Conservation (phyloP, 805 yeast species). For the Teunomyces atbi region DNA sequence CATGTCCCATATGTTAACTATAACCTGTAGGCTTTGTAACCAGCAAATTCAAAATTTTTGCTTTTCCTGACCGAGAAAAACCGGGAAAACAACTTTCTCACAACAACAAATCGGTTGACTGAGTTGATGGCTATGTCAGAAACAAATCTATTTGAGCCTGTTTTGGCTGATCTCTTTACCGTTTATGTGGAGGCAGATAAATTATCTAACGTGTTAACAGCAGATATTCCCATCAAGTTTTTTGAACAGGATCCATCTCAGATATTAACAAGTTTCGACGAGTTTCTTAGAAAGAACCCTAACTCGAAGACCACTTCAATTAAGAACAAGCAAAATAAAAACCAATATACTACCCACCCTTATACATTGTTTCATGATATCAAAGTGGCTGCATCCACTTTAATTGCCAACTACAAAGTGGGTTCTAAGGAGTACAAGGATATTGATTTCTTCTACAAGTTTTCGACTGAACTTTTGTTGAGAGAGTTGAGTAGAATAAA, state of each 20-base stretch:
- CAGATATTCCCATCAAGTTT: conserved; percentile 3
- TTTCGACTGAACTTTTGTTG: conserved; percentile 59
- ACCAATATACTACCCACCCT: conserved; percentile 42
- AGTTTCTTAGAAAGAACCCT: conserved; percentile 28
- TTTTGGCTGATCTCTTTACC: conserved; percentile 19
- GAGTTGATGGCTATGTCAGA: neutral
- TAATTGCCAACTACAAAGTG: conserved; percentile 45
- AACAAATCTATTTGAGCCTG: conserved; percentile 3
- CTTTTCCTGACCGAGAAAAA: neutral
- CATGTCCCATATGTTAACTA: too few relatives aligned
- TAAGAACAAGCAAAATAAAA: conserved; percentile 34
- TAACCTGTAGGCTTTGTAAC: neutral
- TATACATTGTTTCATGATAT: conserved; percentile 68
- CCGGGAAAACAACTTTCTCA: neutral
- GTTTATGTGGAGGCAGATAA: conserved; percentile 28
- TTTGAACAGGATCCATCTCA: conserved; percentile 43
- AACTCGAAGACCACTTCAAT: conserved; percentile 38
- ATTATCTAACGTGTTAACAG: conserved; percentile 17
- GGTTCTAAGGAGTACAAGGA: conserved; percentile 50
- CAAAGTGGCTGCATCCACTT: conserved; percentile 51
- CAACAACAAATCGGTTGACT: neutral
- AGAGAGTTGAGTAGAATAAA: conserved; percentile 57
- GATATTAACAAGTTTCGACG: conserved; percentile 44
- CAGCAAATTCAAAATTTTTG: neutral
- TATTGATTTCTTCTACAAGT: conserved; percentile 62